Evolutionary conservation across 1,284 basidiomycete species (phyloP).

Genomic region (Phylloporus sp.): DNA sequence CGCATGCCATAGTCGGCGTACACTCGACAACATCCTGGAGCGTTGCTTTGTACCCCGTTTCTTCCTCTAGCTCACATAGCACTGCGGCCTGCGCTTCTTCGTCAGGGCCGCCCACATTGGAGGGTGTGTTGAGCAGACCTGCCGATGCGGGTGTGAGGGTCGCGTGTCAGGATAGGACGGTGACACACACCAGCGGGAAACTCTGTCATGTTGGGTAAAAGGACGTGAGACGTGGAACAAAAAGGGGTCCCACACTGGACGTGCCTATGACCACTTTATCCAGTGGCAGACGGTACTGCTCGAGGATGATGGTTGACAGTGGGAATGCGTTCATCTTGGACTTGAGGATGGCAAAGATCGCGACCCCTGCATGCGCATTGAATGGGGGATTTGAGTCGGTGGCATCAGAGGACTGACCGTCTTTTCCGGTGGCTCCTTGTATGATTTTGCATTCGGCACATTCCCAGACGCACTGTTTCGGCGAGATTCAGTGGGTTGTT

Average conservation of each 20-base stretch:
- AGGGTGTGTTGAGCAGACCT: conserved; percentile 81
- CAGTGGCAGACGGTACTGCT: conserved; percentile 87
- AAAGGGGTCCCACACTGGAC: conserved; percentile 17
- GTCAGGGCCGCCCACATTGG: conserved; percentile 19
- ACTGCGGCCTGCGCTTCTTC: conserved; percentile 81
- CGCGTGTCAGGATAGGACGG: no score
- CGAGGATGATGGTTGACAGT: conserved; percentile 80
- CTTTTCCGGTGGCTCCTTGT: conserved; percentile 72
- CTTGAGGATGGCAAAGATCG: conserved; percentile 79
- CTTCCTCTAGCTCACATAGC: conserved; percentile 87
- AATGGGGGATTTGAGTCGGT: not conserved
- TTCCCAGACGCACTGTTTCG: conserved; percentile 81
- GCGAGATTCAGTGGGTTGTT: not conserved
- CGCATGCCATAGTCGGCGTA: conserved; percentile 72
- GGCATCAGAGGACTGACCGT: conserved; percentile 54
- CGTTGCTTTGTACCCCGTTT: conserved; percentile 80
- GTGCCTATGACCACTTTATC: conserved; percentile 74
- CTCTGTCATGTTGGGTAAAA: conserved; percentile 49
- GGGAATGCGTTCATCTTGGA: conserved; percentile 72
- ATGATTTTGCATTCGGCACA: conserved; percentile 84
- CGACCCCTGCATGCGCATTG: conserved; percentile 59
- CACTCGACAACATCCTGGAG: conserved; percentile 61
- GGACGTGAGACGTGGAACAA: not conserved
- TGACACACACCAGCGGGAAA: conserved; percentile 74
- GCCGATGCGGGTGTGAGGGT: not conserved